Conservation (phyloP, 1,139 yeast species). For the Geotrichum klebahnii region DNA sequence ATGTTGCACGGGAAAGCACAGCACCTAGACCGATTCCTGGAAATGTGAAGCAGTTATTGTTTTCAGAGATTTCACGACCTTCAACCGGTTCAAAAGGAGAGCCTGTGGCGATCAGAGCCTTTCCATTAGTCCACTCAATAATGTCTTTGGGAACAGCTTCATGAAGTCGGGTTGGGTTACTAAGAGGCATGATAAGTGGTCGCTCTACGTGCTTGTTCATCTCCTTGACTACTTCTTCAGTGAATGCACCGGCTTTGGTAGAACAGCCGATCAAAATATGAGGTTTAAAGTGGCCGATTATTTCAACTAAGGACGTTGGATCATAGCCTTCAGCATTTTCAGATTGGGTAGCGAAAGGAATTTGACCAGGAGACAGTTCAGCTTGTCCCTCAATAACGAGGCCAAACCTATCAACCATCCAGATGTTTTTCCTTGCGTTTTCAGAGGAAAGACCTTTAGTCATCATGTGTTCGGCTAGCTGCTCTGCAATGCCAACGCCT, state of each 20-base stretch:
- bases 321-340: slow-evolving; percentile 55
- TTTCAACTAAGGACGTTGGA: slow-evolving; percentile 61
- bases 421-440: slow-evolving; percentile 68
- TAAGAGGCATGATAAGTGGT: slow-evolving; percentile 91
- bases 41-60: slow-evolving; percentile 93
- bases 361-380: slow-evolving; percentile 56
- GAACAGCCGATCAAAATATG: slow-evolving; percentile 92
- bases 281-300: slow-evolving; percentile 72
- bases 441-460: slow-evolving; percentile 71
- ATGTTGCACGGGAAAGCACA: slow-evolving; percentile 74
- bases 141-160: slow-evolving; percentile 91
- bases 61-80: slow-evolving; percentile 83
- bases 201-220: slow-evolving; percentile 84
- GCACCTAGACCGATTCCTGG: slow-evolving; percentile 98
- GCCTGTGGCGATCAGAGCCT: slow-evolving; percentile 92
- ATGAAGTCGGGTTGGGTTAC: slow-evolving; percentile 94
- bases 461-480: slow-evolving; percentile 80
- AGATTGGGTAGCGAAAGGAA: slow-evolving; percentile 65
- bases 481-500: slow-evolving; percentile 93
- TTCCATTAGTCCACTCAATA: slow-evolving; percentile 84
- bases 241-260: slow-evolving; percentile 91
- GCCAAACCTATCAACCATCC: slow-evolving; percentile 81
- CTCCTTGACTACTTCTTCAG: slow-evolving; percentile 75
- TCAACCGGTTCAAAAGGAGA: slow-evolving; percentile 96
- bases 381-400: slow-evolving; percentile 53